Evolutionary conservation across 352 stramenopile species (phyloP).

Genomic region (Pythium dissimile): DNA sequence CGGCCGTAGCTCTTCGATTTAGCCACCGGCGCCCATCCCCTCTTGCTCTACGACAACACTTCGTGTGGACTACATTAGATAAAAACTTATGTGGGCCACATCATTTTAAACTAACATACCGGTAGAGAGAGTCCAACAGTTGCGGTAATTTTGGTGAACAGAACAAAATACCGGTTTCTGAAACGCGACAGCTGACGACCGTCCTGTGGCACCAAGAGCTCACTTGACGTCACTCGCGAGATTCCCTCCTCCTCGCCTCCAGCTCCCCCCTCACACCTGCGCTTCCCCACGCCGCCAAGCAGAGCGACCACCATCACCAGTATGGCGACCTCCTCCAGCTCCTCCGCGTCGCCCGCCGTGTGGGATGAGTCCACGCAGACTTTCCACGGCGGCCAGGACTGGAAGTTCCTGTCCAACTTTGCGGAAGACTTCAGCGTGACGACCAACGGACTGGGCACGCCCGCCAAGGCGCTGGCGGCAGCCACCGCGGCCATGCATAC

Average conservation of each 20-base stretch:
- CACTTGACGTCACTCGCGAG: background rate
- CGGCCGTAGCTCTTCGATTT: no score
- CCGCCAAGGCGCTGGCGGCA: constrained; percentile 58
- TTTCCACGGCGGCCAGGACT: constrained; percentile 90
- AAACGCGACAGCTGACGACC: background rate
- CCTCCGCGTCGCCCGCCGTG: constrained; percentile 27
- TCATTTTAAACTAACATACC: background rate
- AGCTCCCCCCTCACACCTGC: background rate
- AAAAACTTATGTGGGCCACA: background rate
- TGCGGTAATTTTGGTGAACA: no score
- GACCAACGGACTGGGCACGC: constrained; percentile 85
- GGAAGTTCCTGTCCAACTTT: constrained; percentile 89
- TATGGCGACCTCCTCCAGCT: background rate
- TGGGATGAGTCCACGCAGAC: constrained; percentile 86
- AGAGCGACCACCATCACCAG: background rate
- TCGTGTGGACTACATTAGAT: background rate
- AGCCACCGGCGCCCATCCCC: no score
- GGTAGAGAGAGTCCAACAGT: no score
- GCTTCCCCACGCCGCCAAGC: no score
- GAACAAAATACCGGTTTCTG: background rate
- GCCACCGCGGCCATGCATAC: constrained; percentile 71
- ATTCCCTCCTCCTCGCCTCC: background rate
- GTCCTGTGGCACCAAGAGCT: background rate
- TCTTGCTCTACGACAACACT: background rate
- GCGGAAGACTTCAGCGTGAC: constrained; percentile 89